Conservation (phyloP, 352 stramenopile genomes). For the Phytophthora hybrid region DNA sequence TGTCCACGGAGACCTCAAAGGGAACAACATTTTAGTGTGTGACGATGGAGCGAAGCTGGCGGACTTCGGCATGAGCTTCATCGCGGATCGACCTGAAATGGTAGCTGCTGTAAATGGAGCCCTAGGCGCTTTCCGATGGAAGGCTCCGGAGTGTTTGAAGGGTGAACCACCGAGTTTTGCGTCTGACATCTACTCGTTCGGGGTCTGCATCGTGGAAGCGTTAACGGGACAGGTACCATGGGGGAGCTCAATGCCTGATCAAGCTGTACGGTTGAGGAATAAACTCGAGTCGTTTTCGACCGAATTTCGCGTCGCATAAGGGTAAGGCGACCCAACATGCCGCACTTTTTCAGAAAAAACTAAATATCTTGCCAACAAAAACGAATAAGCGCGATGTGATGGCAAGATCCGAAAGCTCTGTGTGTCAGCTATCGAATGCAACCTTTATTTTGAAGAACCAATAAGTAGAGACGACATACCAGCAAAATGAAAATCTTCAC, state of each 20-base stretch:
- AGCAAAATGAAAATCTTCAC: too few relatives aligned
- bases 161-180: background rate
- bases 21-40: conserved; percentile 4
- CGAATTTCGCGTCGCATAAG: too few relatives aligned
- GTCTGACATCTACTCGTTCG: conserved; percentile 21
- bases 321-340: too few relatives aligned
- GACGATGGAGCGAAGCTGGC: conserved; percentile 4
- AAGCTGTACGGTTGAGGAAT: background rate
- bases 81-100: background rate
- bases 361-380: too few relatives aligned
- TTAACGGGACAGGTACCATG: conserved; percentile 9
- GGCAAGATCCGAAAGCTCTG: too few relatives aligned
- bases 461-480: too few relatives aligned
- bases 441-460: too few relatives aligned
- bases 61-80: conserved; percentile 2
- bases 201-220: conserved; percentile 19
- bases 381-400: too few relatives aligned
- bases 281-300: too few relatives aligned
- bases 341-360: too few relatives aligned
- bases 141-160: conserved; percentile 6
- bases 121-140: conserved; percentile 12
- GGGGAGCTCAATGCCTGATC: conserved; percentile 2
- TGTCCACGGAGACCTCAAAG: conserved; percentile 9
- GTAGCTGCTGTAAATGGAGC: background rate
- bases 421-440: too few relatives aligned